Evolutionary conservation across 2,329 filamentous ascomycete species (phyloP).

Genomic region (Fusarium penzigii): DNA sequence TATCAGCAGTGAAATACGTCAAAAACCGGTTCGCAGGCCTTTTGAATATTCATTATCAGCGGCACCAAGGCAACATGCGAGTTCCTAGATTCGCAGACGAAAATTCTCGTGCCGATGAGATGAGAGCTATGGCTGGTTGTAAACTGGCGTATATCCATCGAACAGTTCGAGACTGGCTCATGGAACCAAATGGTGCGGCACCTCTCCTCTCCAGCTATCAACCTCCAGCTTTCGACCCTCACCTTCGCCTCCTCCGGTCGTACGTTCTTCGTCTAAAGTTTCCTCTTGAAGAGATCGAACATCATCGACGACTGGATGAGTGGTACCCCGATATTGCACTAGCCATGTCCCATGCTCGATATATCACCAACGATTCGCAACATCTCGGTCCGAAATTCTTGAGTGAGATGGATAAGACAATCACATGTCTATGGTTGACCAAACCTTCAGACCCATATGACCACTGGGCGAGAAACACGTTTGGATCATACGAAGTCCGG

Average conservation of each 20-base stretch:
- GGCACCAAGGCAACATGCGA: constrained; percentile 13
- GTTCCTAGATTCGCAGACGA: constrained; percentile 10
- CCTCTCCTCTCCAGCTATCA: constrained; percentile 8
- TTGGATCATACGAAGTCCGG: constrained; percentile 34
- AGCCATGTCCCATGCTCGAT: constrained; percentile 38
- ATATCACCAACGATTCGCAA: constrained; percentile 16
- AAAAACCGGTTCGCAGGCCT: constrained; percentile 27
- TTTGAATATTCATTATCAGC: constrained; percentile 24
- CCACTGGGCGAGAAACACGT: constrained; percentile 36
- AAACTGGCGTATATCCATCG: constrained; percentile 36
- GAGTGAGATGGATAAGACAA: constrained; percentile 24
- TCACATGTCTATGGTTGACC: constrained; percentile 19
- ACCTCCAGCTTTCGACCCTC: constrained; percentile 28
- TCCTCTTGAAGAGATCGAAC: constrained; percentile 36
- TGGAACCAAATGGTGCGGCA: constrained; percentile 24
- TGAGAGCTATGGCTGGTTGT: constrained; percentile 11
- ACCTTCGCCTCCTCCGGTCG: constrained; percentile 35
- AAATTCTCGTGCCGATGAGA: not conserved
- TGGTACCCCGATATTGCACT: constrained; percentile 41
- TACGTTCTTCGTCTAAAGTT: constrained; percentile 36
- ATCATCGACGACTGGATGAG: constrained; percentile 39
- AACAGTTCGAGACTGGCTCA: constrained; percentile 37
- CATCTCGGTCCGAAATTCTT: constrained; percentile 4
- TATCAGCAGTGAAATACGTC: constrained; percentile 12
- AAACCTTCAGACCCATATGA: constrained; percentile 30